Base-by-base conservation (phyloP, 345 rosid genomes). In the Lepidium aucheri region DNA sequence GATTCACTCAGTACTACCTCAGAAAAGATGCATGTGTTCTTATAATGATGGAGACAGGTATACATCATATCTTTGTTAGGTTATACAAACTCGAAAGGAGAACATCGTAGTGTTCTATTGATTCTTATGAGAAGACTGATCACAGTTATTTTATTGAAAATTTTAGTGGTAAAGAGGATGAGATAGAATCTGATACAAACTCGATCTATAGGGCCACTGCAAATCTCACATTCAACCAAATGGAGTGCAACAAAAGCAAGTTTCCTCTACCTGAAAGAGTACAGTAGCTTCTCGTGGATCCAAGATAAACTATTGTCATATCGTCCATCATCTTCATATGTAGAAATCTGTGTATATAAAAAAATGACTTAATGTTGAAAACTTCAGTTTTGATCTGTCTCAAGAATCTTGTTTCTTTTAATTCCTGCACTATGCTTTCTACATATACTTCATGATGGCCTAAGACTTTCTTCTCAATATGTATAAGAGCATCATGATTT, bases 201-300 rank as follows among this genome's bases (percentile, higher is more conserved):
- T 57, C 81, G 11, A 13, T 86, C 7, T 95, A 92, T 65, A 82
- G 97, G 75, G 79, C 98, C 14, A 63, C 89, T 1, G 98, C 97
- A 2, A 87, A 79, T 46, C 82, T 92, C 66, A 76, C 88, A 78
- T 92, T 78, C 77, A 77, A 77, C 67, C 79, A 81, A 80, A 83
- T 83, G 87, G 88, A 83, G 17, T 33, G 67, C 36, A 77, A 80
- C 38, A 59, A 72, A 10, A 72, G 15, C 42, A 74, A 73, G 18
- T 77, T 68, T 74, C 73, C 73, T 61, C 60, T 74, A 38, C 6
- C 73, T 1, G 69, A 74, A 33, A 74, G 69, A 74, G 64, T 61
- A 39, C 54, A 74, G 60, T 60, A 74, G 64, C 52, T 67, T 61
- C 33, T 41, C 9, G 34, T 53, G 56, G 43, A 67, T n/a, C 33